Evolutionary conservation across 2,329 filamentous ascomycete species (phyloP).

Genomic region (Talaromyces sp.): DNA sequence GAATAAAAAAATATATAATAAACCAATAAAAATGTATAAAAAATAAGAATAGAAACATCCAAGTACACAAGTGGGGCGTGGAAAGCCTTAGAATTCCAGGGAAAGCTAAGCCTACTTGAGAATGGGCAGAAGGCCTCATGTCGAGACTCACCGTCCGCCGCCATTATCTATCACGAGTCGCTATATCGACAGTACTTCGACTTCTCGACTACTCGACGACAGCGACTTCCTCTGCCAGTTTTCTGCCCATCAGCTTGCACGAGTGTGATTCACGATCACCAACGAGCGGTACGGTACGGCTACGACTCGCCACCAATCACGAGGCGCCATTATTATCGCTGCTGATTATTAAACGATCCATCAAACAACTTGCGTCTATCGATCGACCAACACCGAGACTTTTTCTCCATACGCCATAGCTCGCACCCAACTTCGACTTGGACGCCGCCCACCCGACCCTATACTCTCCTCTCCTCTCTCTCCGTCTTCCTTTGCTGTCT

Average conservation of each 20-base stretch:
- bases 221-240: background rate
- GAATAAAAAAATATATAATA: background rate
- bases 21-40: background rate
- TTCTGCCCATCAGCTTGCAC: background rate
- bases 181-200: background rate
- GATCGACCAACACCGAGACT: background rate
- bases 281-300: background rate
- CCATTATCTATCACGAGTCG: background rate
- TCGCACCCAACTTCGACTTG: background rate
- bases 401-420: background rate
- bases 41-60: background rate
- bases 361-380: background rate
- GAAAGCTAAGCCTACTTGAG: background rate
- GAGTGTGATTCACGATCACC: background rate
- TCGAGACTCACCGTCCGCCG: background rate
- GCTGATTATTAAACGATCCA: background rate
- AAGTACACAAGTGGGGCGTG: background rate
- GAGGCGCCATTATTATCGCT: background rate
- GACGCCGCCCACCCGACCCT: background rate
- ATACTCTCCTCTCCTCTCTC: background rate
- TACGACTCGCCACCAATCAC: background rate
- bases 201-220: background rate
- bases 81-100: background rate
- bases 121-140: background rate
- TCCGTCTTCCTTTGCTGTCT: background rate